These are phyloP conservation scores for Pseudonitzschia delicatissima DNA, from an alignment of 108 stramenopile species.

Conservation along the genomic window DNA sequence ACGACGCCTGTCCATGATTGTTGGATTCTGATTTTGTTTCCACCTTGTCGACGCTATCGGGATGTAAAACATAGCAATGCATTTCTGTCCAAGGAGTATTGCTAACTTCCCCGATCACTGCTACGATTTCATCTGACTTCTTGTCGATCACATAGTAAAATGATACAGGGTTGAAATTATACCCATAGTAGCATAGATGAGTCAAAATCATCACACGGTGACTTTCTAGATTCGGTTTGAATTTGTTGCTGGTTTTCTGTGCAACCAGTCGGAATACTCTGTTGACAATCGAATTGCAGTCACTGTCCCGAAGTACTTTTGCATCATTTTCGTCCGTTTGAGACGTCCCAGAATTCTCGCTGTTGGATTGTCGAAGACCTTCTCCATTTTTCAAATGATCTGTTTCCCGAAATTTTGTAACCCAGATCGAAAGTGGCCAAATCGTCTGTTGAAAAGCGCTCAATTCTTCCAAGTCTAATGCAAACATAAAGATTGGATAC, in stretches of 20 bases:
- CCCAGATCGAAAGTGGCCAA: slow-evolving; percentile 52
- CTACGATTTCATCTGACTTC: slow-evolving; percentile 36
- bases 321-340: neutral
- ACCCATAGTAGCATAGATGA: slow-evolving; percentile 79
- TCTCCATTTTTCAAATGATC: slow-evolving; percentile 83
- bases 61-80: slow-evolving; percentile 88
- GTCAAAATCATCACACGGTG: slow-evolving; percentile 62
- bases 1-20: neutral
- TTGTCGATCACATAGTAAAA: slow-evolving; percentile 66
- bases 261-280: slow-evolving; percentile 51
- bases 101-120: slow-evolving; percentile 88
- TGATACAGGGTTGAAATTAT: slow-evolving; percentile 90
- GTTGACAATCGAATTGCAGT: slow-evolving; percentile 31
- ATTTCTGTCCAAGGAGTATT: slow-evolving; percentile 97
- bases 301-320: neutral
- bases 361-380: slow-evolving; percentile 22
- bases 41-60: slow-evolving; percentile 58
- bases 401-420: slow-evolving; percentile 43
- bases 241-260: slow-evolving; percentile 52
- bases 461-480: slow-evolving; percentile 81
- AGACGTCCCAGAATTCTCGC: neutral
- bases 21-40: neutral
- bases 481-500: slow-evolving; percentile 85
- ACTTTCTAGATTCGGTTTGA: slow-evolving; percentile 29
- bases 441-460: slow-evolving; percentile 40